Evolutionary conservation across 2,329 filamentous ascomycete species (phyloP).

Genomic region (Fusarium avenaceum): DNA sequence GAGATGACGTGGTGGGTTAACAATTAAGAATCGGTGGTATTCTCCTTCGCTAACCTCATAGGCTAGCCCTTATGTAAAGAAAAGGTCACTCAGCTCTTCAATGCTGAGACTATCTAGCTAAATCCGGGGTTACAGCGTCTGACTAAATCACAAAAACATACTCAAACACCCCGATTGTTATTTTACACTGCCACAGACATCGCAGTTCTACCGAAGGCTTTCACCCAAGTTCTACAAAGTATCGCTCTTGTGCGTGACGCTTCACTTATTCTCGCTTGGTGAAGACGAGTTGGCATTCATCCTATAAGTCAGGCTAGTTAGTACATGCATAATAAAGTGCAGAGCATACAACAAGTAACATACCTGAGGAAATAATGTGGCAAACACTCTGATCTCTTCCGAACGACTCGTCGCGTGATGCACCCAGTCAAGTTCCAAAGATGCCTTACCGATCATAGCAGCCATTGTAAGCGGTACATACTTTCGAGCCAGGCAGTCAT

Average conservation of each 20-base stretch:
- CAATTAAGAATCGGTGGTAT: too few relatives aligned
- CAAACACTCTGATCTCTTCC: slow-evolving; percentile 66
- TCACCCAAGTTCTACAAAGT: too few relatives aligned
- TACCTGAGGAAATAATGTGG: slow-evolving; percentile 64
- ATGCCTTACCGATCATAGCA: slow-evolving; percentile 66
- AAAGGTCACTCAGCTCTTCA: too few relatives aligned
- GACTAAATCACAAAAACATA: too few relatives aligned
- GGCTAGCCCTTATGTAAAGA: too few relatives aligned
- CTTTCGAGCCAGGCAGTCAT: slow-evolving; percentile 63
- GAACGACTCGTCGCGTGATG: slow-evolving; percentile 63
- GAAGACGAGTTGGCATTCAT: slow-evolving; percentile 31
- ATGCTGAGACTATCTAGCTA: too few relatives aligned
- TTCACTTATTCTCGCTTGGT: slow-evolving; percentile 6
- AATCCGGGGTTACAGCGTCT: too few relatives aligned
- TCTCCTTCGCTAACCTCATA: too few relatives aligned
- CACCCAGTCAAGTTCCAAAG: slow-evolving; percentile 63
- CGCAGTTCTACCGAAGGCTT: neutral
- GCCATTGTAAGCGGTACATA: slow-evolving; percentile 66
- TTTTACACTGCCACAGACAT: neutral
- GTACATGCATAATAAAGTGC: neutral
- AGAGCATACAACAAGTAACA: slow-evolving; percentile 30
- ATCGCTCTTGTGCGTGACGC: neutral
- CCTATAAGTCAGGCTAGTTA: slow-evolving; percentile 1
- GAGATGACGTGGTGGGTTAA: too few relatives aligned
- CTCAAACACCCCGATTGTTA: neutral